A percentile compares a stretch with the other conserved stretches of the same genome.
These are phyloP conservation scores for Coccinonectria pachysandricola DNA, from an alignment of 2,329 filamentous ascomycete genomes.

Conservation along the genomic window DNA sequence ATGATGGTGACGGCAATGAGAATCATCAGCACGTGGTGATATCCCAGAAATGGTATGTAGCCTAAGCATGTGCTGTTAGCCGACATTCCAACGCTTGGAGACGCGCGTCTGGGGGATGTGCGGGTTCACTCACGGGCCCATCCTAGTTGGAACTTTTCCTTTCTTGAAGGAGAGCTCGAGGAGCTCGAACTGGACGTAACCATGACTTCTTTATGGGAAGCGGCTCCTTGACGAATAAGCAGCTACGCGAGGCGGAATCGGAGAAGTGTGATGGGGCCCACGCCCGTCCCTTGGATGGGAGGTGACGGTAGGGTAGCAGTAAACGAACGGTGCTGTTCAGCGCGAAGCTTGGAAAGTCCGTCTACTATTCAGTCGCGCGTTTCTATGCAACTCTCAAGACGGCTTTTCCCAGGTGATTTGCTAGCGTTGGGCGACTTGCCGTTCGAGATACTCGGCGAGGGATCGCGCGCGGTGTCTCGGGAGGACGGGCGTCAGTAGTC, in stretches of 20 bases:
- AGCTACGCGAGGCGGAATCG: too few species aligned
- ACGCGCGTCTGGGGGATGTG: conserved; percentile 1
- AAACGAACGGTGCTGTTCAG: conserved; percentile 6
- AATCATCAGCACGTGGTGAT: conserved; percentile 91
- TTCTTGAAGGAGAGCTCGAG: conserved; percentile 17
- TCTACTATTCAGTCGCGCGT: too few species aligned
- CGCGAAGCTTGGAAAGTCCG: conserved; percentile 1
- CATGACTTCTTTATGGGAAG: too few species aligned
- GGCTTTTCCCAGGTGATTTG: too few species aligned
- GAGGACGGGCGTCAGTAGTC: conserved; percentile 3
- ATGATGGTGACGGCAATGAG: conserved; percentile 90
- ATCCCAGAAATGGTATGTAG: conserved; percentile 59
- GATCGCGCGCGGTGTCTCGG: too few species aligned
- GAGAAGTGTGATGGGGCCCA: conserved; percentile 8
- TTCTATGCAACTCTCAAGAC: too few species aligned
- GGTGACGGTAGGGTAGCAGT: conserved; percentile 14
- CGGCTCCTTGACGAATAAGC: too few species aligned
- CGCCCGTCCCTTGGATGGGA: conserved; percentile 16
- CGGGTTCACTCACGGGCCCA: conserved; percentile 35
- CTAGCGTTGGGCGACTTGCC: too few species aligned
- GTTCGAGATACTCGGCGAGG: too few species aligned
- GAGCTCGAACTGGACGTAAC: too few species aligned
- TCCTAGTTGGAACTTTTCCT: conserved; percentile 33
- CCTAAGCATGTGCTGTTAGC: too few species aligned
- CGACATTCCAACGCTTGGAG: conserved; percentile 11